Base-by-base conservation (phyloP, 768 basidiomycete genomes). In the Russula dissimulans region DNA sequence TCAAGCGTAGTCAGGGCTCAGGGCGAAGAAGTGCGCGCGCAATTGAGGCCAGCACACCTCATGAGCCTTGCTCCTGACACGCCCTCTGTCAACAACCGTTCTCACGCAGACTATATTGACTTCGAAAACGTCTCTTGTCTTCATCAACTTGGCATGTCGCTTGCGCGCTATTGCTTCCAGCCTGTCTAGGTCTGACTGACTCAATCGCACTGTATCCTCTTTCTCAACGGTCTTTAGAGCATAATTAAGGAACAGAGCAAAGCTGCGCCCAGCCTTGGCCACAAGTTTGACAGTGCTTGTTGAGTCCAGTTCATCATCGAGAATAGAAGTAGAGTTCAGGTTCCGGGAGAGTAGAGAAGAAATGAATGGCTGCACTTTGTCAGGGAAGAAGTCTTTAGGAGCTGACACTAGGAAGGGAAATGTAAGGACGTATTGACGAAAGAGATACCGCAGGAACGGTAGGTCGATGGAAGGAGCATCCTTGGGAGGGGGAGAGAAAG, bases 341-440 rank as follows among this genome's bases (percentile, higher is more conserved):
- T 93, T 92, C 55, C 91, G 84, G 0, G 89, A 78, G 12, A 97
- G 75, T 62, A 92, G 79, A 36, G 87, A 89, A 39, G 85, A 83
- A 56, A 94, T 79, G 71, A 98, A 98, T 0, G 95, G 95, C 73
- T 98, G 95, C 3, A 99, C 81, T 72, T 99, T 98, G 60, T 86
- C 83, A 1, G 89, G 85, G 75, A 95, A 99, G 73, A 99, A 98
- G 67, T 90, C 82, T 67, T 87, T 83, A 0, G 93, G 94, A 0
- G 94, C 95, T 1, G 87, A 77, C 50, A 84, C 82, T 72, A 99
- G 84, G 77, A 99, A 97, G 14, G 97, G 97, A 70, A 99, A 98
- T 0, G 94, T 89, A 58, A 97, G 79, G 60, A 97, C 80, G 69
- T 93, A 97, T 71, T 95, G 91, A 55, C 87, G 85, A 71, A 98